Base-by-base conservation (phyloP, 192 early-diverging fungal species). In the Radiomyces spectabilis region DNA sequence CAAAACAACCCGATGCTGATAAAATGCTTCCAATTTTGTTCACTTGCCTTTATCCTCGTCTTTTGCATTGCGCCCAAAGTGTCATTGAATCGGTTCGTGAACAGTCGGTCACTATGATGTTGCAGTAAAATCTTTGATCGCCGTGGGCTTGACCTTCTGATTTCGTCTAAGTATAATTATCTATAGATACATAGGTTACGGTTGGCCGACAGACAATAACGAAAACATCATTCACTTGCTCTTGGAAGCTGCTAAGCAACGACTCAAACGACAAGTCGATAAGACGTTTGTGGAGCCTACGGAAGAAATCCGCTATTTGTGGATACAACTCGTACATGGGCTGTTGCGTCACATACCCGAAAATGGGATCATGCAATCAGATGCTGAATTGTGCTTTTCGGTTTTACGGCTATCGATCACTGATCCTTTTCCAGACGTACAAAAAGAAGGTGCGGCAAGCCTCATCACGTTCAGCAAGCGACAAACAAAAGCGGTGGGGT, bases 1-100 rank as follows among this genome's bases (percentile, higher is more conserved):
- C 7, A 25, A 19, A 27, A 4, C n/a, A 32, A 5, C 19, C 33
- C 25, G 18, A 27, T 4, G 16, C 39, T 18, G 22, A 35, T 13
- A 39, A 35, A 10, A 13, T 34, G 1, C 12, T 19, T 15, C 37
- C 26, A 15, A 13, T 59, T n/a, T 21, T 59, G 16, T 22, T 24
- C 0, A n/a, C 32, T 1, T 30, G 49, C 3, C 13, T 34, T 8
- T 38, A 54, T 51, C 51, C 57, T 5, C 24, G 13, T 15, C 7
- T 59, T 50, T 9, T 59, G 12, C n/a, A 13, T 12, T 48, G 22
- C 10, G 33, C 45, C 10, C 13, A 50, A 24, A 50, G 57, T 41
- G 47, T 12, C 1, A 51, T 59, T 3, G 57, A 59, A 22, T 27
- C n/a, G 2, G 34, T 59, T 5, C 47, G 57, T 30, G 57, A 59